Conservation (phyloP, 345 rosid genomes). For the Murraya paniculata region DNA sequence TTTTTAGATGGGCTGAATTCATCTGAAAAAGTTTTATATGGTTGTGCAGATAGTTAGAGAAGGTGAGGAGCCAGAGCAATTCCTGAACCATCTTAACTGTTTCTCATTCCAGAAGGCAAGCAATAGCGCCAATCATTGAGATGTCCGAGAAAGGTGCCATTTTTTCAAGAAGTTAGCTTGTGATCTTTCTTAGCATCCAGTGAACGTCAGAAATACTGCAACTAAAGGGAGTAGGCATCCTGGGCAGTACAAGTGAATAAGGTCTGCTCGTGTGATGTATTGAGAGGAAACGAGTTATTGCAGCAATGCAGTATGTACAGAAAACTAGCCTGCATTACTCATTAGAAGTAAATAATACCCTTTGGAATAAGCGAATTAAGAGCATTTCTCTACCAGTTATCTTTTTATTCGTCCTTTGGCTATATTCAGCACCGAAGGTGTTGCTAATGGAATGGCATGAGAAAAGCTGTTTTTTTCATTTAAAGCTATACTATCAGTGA, state of each 20-base stretch:
- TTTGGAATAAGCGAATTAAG: conserved; percentile 16
- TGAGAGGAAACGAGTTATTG: not conserved
- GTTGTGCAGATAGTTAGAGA: conserved; percentile 37
- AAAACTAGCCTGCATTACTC: conserved; percentile 24
- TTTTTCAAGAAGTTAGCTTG: not conserved
- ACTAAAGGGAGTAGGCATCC: conserved; percentile 35
- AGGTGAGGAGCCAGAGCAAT: conserved; percentile 44
- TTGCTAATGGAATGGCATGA: conserved; percentile 4
- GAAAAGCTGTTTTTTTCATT: conserved; percentile 17
- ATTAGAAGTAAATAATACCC: conserved; percentile 27
- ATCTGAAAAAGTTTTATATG: not conserved
- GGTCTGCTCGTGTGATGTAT: conserved; percentile 44
- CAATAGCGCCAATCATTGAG: conserved; percentile 1
- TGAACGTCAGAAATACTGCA: conserved; percentile 1
- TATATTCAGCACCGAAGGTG: conserved; percentile 23
- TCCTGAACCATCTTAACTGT: conserved; percentile 27
- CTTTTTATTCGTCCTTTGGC: not conserved
- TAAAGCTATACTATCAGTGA: not conserved
- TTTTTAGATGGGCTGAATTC: conserved; percentile 11
- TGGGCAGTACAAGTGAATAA: conserved; percentile 29
- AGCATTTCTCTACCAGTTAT: not conserved
- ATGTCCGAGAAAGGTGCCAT: not conserved
- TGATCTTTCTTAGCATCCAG: not conserved
- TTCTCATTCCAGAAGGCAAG: conserved; percentile 32
- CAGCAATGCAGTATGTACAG: conserved; percentile 28